Conservation (phyloP, 129 eudicot species). For the Oenanthe sinensis region DNA sequence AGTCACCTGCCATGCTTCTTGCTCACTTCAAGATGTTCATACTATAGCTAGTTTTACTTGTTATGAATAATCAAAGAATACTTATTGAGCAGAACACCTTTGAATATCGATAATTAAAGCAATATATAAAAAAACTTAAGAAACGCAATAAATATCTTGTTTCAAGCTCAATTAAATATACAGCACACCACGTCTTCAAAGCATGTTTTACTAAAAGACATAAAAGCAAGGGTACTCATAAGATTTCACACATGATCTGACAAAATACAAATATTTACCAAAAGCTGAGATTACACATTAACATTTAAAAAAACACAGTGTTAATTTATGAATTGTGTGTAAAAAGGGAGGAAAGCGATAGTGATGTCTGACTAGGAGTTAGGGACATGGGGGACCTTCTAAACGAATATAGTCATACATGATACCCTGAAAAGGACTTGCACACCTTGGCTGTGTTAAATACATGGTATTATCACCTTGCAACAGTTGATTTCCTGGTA, state of each 20-base stretch:
- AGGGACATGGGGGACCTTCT: constrained; percentile 11
- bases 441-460: constrained; percentile 16
- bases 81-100: too few relatives aligned
- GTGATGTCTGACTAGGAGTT: neutral
- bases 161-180: neutral
- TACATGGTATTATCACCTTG: constrained; percentile 16
- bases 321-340: neutral
- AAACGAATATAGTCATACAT: constrained; percentile 18
- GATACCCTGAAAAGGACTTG: constrained; percentile 16
- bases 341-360: neutral
- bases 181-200: neutral
- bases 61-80: neutral
- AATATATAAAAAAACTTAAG: too few relatives aligned
- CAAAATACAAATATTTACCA: neutral
- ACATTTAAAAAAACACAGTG: too few relatives aligned
- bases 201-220: neutral
- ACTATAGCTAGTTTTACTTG: neutral
- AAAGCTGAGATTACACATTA: neutral
- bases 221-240: neutral
- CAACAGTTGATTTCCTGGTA: constrained; percentile 16
- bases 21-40: neutral
- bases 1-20: neutral
- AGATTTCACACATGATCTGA: neutral
- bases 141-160: neutral
- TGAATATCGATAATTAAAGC: too few relatives aligned